Evolutionary conservation across 1,139 yeast species (phyloP).

Genomic region (Debaryomyces robertsiae): DNA sequence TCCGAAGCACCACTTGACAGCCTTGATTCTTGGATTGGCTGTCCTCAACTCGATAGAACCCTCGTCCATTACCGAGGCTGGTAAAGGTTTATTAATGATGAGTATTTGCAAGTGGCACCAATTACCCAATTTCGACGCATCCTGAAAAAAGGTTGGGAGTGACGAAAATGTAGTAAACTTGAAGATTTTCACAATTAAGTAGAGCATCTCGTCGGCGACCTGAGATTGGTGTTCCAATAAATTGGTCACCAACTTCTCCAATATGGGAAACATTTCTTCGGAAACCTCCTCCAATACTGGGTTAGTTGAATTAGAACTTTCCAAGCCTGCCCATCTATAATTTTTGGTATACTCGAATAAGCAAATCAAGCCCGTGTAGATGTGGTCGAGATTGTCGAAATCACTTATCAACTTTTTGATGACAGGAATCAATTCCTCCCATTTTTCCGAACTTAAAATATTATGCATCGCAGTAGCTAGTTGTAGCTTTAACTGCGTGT

Average conservation of each 20-base stretch:
- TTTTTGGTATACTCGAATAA: conserved; percentile 57
- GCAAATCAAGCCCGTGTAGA: conserved; percentile 59
- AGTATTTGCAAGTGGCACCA: conserved; percentile 68
- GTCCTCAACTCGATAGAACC: conserved; percentile 37
- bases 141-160: conserved; percentile 60
- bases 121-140: conserved; percentile 52
- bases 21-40: conserved; percentile 54
- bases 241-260: conserved; percentile 52
- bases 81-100: conserved; percentile 49
- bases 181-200: conserved; percentile 64
- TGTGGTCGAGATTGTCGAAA: conserved; percentile 49
- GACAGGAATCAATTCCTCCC: conserved; percentile 45
- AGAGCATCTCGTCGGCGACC: conserved; percentile 57
- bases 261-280: conserved; percentile 52
- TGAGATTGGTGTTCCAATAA: conserved; percentile 32
- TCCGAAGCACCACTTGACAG: conserved; percentile 75
- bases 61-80: conserved; percentile 38
- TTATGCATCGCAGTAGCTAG: conserved; percentile 46
- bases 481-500: conserved; percentile 40
- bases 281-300: conserved; percentile 52
- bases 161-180: conserved; percentile 60
- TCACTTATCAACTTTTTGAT: conserved; percentile 32
- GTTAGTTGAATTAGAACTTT: conserved; percentile 42
- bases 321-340: conserved; percentile 58
- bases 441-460: conserved; percentile 45